Conservation (phyloP, 345 rosid species). For the Geranium rotundifolium region DNA sequence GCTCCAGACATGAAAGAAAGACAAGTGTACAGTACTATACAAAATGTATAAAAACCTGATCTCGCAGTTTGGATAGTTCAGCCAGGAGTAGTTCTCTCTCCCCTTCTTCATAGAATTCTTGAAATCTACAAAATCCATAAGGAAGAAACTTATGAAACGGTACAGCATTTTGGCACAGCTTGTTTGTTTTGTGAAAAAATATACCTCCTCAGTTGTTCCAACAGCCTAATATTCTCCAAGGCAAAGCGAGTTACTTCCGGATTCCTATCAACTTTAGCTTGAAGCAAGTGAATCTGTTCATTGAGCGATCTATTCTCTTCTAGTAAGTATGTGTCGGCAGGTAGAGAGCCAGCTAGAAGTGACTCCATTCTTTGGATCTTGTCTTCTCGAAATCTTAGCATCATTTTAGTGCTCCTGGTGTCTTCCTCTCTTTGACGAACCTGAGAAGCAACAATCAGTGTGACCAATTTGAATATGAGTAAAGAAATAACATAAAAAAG, state of each 20-base stretch:
- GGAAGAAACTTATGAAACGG: slow-evolving; percentile 4
- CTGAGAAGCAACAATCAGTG: slow-evolving; percentile 22
- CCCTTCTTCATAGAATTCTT: slow-evolving; percentile 94
- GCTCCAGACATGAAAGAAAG: slow-evolving; percentile 5
- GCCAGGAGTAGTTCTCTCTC: slow-evolving; percentile 72
- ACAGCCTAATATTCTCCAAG: slow-evolving; percentile 80
- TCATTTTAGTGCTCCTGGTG: slow-evolving; percentile 86
- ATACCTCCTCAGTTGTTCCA: slow-evolving; percentile 83
- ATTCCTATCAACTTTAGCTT: slow-evolving; percentile 75
- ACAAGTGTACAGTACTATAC: background rate
- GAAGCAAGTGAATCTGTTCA: slow-evolving; percentile 83
- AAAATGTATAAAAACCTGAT: slow-evolving; percentile 46
- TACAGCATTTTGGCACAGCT: background rate
- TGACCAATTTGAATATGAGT: slow-evolving; percentile 5
- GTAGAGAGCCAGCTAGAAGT: slow-evolving; percentile 46
- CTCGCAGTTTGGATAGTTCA: slow-evolving; percentile 58
- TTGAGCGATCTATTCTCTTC: slow-evolving; percentile 61
- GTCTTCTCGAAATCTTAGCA: slow-evolving; percentile 90
- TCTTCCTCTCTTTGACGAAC: slow-evolving; percentile 98
- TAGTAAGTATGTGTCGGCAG: slow-evolving; percentile 49
- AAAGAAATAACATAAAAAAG: slow-evolving; percentile 3
- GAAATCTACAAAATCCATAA: slow-evolving; percentile 46
- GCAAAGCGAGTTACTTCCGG: slow-evolving; percentile 97
- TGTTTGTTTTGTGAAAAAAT: slow-evolving; percentile 5
- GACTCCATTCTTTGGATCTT: slow-evolving; percentile 90